Conservation (phyloP, 1,284 basidiomycete genomes). For the Cutaneotrichosporon sp. region DNA sequence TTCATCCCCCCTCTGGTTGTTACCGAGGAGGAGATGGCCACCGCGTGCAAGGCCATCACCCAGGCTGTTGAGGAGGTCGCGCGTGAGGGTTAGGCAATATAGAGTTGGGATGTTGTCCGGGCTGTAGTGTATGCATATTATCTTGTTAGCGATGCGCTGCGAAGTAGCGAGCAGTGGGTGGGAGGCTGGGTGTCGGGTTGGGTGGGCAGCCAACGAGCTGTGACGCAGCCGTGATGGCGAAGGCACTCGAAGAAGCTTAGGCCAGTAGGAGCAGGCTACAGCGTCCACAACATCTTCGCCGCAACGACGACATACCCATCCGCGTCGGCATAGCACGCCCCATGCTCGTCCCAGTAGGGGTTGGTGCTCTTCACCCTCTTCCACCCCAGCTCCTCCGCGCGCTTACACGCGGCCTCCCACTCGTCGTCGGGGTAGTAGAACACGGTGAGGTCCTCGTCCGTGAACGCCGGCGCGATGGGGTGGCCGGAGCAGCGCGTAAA, state of each 20-base stretch:
- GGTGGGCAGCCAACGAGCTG: no score
- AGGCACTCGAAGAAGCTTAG: no score
- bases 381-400: constrained; percentile 4
- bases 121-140: constrained; percentile 12
- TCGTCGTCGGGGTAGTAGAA: constrained; percentile 15
- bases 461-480: constrained; percentile 4
- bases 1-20: constrained; percentile 76
- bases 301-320: constrained; percentile 22
- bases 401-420: constrained; percentile 7
- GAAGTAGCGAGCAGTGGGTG: not conserved
- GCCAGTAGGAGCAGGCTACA: no score
- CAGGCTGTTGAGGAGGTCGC: constrained; percentile 67
- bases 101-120: constrained; percentile 8
- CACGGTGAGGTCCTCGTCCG: constrained; percentile 19
- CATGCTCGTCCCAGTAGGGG: constrained; percentile 18
- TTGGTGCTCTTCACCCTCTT: constrained; percentile 7
- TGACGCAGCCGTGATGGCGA: no score
- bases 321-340: constrained; percentile 11
- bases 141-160: not conserved
- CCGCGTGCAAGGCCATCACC: constrained; percentile 63
- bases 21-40: constrained; percentile 63
- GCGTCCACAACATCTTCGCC: constrained; percentile 2
- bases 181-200: no score
- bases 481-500: constrained; percentile 8
- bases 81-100: constrained; percentile 55